Percentiles rank a stretch among this genome's conserved stretches.
Conservation (phyloP, 257 asterid genomes). For the Verbena officinalis region DNA sequence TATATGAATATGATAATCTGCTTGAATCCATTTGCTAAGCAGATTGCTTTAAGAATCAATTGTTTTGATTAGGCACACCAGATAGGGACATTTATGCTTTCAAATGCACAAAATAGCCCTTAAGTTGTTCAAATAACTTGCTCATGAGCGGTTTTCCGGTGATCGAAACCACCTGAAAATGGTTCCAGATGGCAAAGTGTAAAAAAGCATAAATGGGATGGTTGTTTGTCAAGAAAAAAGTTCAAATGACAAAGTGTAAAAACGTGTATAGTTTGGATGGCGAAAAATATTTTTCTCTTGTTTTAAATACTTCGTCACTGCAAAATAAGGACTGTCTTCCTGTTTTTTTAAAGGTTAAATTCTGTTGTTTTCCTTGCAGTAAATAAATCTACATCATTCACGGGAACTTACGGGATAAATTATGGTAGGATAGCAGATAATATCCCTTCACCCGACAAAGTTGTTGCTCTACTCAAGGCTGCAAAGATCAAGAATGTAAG, state of each 20-base stretch:
- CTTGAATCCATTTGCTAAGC: background rate
- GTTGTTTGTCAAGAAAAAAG: no score
- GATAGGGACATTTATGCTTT: no score
- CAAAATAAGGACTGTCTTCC: background rate
- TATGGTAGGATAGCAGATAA: conserved; percentile 95
- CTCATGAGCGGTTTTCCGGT: no score
- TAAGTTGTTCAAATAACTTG: no score
- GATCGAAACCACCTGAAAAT: no score
- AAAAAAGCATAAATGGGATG: no score
- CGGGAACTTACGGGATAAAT: conserved; percentile 92
- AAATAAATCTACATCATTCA: conserved; percentile 56
- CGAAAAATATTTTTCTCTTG: no score
- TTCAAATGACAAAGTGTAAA: no score
- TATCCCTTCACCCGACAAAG: conserved; percentile 89
- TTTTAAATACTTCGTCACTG: background rate
- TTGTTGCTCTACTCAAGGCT: conserved; percentile 71
- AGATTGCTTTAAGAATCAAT: conserved; percentile 4
- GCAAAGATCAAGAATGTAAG: conserved; percentile 92
- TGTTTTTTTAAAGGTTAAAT: conserved; percentile 5
- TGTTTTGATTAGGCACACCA: background rate
- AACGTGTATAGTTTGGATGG: no score
- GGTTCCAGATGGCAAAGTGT: background rate
- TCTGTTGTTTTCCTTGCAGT: conserved; percentile 41
- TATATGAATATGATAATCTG: background rate
- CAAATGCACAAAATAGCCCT: no score